phyloP scores from a whole-genome alignment of 495 filamentous ascomycete genomes.

The Acidomyces sp. region DNA sequence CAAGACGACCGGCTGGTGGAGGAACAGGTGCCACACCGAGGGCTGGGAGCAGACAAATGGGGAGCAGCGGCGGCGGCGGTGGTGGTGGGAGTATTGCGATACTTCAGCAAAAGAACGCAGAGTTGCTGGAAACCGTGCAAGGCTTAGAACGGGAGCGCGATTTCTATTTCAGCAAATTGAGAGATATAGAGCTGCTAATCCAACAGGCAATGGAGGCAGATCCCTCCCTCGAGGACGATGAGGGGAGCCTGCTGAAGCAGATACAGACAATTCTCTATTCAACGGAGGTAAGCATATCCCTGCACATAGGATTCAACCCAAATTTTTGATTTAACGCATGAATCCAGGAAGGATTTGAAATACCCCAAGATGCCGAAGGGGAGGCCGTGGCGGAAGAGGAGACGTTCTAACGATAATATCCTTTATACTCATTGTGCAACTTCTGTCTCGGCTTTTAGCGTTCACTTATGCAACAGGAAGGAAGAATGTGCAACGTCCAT shows the following conservation, averaged over 20 bases:
- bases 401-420: slow-evolving; percentile 46
- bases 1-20: slow-evolving; percentile 19
- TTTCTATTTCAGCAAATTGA: slow-evolving; percentile 97
- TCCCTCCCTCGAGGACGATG: slow-evolving; percentile 82
- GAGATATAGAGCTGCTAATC: slow-evolving; percentile 88
- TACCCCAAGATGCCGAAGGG: slow-evolving; percentile 54
- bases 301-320: not conserved
- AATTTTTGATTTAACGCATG: not conserved
- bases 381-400: slow-evolving; percentile 44
- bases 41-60: slow-evolving; percentile 23
- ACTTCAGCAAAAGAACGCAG: slow-evolving; percentile 65
- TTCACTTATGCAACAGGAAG: no score
- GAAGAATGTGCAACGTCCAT: no score
- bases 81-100: slow-evolving; percentile 49
- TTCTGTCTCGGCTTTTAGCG: no score
- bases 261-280: slow-evolving; percentile 96
- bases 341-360: slow-evolving; percentile 60
- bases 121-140: slow-evolving; percentile 40
- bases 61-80: slow-evolving; percentile 18
- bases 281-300: slow-evolving; percentile 55
- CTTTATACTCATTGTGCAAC: no score
- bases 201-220: slow-evolving; percentile 84
- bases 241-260: slow-evolving; percentile 78
- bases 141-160: slow-evolving; percentile 58
- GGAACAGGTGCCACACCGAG: slow-evolving; percentile 21